phyloP scores from a whole-genome alignment of 208 protist genomes.

The Leishmania gerbilli region DNA sequence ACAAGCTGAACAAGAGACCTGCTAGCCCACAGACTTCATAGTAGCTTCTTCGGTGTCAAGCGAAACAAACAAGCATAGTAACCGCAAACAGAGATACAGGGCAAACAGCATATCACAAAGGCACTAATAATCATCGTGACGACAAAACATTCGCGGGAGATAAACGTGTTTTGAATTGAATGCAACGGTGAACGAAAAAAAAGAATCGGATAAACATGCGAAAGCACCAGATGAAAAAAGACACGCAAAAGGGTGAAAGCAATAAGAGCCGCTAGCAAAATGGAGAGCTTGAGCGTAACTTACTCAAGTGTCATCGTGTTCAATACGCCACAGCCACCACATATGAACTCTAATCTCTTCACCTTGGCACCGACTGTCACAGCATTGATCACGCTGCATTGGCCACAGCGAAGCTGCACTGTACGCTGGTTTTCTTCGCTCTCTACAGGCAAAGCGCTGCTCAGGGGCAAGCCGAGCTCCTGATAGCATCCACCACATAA shows the following conservation, averaged over 20 bases:
- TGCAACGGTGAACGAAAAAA: neutral
- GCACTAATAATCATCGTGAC: neutral
- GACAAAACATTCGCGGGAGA: neutral
- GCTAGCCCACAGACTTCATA: neutral
- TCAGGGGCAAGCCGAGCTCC: constrained; percentile 28
- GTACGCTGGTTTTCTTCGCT: constrained; percentile 36
- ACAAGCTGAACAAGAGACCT: neutral
- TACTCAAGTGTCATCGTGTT: constrained; percentile 63
- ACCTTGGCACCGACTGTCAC: constrained; percentile 45
- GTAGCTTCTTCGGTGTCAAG: neutral
- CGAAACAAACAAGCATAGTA: neutral
- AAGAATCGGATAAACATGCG: neutral
- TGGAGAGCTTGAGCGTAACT: neutral
- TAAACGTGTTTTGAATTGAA: neutral
- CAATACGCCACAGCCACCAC: constrained; percentile 66
- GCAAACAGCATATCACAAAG: too few relatives aligned
- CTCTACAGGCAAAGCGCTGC: constrained; percentile 1
- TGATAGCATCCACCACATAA: constrained; percentile 74
- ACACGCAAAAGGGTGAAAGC: neutral
- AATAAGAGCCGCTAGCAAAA: neutral
- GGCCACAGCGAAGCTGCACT: constrained; percentile 72
- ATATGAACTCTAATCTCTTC: constrained; percentile 67
- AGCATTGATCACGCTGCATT: constrained; percentile 50
- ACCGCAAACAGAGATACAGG: neutral
- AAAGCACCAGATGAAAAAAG: neutral